These are phyloP conservation scores for Aurinia saxatilis DNA, from an alignment of 345 rosid species.

Conservation along the genomic window DNA sequence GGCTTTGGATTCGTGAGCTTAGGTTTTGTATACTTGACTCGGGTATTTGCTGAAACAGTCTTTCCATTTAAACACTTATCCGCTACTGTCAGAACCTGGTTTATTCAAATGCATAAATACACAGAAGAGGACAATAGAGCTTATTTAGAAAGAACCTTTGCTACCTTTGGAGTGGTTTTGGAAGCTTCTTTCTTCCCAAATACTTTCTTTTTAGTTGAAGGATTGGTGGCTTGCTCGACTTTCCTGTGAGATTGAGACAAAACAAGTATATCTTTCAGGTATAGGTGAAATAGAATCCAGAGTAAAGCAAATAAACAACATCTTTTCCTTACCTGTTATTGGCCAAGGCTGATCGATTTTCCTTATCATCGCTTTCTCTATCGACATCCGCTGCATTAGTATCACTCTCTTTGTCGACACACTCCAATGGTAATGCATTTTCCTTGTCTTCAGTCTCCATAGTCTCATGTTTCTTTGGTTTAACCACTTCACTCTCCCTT, in stretches of 20 bases:
- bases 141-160: background rate
- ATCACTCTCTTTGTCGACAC: constrained; percentile 37
- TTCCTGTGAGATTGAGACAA: constrained; percentile 32
- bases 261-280: background rate
- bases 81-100: constrained; percentile 36
- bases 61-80: constrained; percentile 36
- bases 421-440: constrained; percentile 15
- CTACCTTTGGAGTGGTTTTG: constrained; percentile 38
- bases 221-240: constrained; percentile 4
- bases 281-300: background rate
- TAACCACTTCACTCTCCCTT: constrained; percentile 11
- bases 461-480: constrained; percentile 6
- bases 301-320: background rate
- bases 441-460: constrained; percentile 25
- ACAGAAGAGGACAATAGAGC: background rate
- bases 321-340: constrained; percentile 41
- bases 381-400: constrained; percentile 19
- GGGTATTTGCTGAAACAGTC: constrained; percentile 22
- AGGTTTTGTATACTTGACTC: constrained; percentile 50
- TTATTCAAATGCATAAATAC: constrained; percentile 6
- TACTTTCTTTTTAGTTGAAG: constrained; percentile 25
- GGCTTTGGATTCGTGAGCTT: constrained; percentile 92
- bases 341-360: constrained; percentile 43
- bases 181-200: constrained; percentile 31
- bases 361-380: constrained; percentile 43